Base-by-base conservation (phyloP, 2,329 filamentous ascomycete genomes). In the Epichloe brachyelytri region DNA sequence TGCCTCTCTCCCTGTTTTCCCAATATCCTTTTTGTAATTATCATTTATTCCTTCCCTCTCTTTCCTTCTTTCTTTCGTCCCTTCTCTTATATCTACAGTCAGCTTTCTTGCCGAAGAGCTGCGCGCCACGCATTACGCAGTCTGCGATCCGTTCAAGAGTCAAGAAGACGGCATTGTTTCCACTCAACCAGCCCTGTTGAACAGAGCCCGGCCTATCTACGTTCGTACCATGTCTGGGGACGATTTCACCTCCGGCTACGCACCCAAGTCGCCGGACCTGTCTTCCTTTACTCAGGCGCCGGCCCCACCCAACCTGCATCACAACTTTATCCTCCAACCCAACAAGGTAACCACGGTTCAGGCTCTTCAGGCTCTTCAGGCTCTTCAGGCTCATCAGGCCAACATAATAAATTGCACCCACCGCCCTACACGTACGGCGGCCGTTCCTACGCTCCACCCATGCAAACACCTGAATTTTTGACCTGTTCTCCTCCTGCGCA, bases 241-340 rank as follows among this genome's bases (percentile, higher is more conserved):
- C 62, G 72, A 57, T 52, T 51, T 67, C 57, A 39, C 56, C 12
- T 58, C 59, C 20, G 68, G 65, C 54, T 80, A 79, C 67, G 76
- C 73, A 57, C 77, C 77, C 57, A 77, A 73, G 64, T 79, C 76
- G 59, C 77, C 77, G 61, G 76, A 80, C 68, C 71, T 80, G 57
- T 79, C 76, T 53, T 77, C 73, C 53, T 73, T 79, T 76, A 72
- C 59, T 67, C 73, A 54, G 62, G 66, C 55, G 26, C 8, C 26
- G 46, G 62, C 60, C 63, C 66, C 54, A 54, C 56, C 44, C 55
- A 50, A 22, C 44, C 52, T 51, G 48, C 55, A 50, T 58, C 55
- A 33, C 56, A 56, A 48, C 52, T 53, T 49, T 43, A 53, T 53
- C 46, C 37, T 43, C 38, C 48, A 34, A 52, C 56, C 26, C 26